Percentiles rank a stretch among this genome's conserved stretches.
These are phyloP conservation scores for Vigna nakashimae DNA, from an alignment of 306 rosid species.

Conservation along the genomic window DNA sequence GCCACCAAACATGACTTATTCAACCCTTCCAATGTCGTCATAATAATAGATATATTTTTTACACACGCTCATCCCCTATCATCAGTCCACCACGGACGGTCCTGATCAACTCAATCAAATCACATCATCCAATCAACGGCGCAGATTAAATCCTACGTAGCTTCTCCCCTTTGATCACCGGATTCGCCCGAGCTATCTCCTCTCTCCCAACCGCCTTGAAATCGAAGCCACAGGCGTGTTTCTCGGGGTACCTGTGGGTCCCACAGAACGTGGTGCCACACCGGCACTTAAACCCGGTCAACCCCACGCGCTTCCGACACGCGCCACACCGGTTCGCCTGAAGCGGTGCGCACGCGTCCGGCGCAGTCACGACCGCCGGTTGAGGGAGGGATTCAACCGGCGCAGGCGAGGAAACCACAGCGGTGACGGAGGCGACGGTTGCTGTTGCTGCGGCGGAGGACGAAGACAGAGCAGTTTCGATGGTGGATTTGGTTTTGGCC, in stretches of 20 bases:
- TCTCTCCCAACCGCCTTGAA: constrained; percentile 82
- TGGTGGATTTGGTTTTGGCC: constrained; percentile 81
- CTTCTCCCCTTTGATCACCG: constrained; percentile 78
- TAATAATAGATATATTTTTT: constrained; percentile 41
- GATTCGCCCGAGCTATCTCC: constrained; percentile 87
- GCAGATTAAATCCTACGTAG: constrained; percentile 66
- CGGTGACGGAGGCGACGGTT: neutral
- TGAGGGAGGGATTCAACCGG: constrained; percentile 43
- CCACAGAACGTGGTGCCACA: constrained; percentile 90
- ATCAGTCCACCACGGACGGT: constrained; percentile 8
- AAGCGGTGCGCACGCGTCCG: constrained; percentile 3
- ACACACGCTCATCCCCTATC: constrained; percentile 5
- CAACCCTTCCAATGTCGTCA: constrained; percentile 19
- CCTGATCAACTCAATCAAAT: constrained; percentile 30
- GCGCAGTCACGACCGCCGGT: constrained; percentile 40
- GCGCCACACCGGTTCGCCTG: constrained; percentile 69
- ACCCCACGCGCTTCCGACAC: constrained; percentile 83
- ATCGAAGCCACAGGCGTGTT: constrained; percentile 81
- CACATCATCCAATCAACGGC: constrained; percentile 27
- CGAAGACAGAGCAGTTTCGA: constrained; percentile 69
- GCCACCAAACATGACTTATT: constrained; percentile 46
- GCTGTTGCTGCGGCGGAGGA: neutral
- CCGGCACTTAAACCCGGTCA: constrained; percentile 82
- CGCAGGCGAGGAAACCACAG: neutral
- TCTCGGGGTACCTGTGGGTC: constrained; percentile 90